Base-by-base conservation (phyloP, 139 green algal genomes). In the Picochlorum sp. region DNA sequence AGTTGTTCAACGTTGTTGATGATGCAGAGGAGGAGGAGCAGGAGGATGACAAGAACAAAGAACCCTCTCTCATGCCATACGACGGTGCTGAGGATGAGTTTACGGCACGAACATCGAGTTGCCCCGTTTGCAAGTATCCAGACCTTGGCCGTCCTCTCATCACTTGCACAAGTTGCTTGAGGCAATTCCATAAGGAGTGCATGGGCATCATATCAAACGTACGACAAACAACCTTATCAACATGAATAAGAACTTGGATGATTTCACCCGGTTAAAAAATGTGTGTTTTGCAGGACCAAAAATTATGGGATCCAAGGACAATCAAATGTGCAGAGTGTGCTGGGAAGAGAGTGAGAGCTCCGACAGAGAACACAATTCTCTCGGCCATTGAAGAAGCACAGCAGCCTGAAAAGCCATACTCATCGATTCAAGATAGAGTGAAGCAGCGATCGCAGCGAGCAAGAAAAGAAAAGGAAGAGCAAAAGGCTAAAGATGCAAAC, bases 161-260 rank as follows among this genome's bases (percentile, higher is more conserved):
- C 30, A 34, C 58, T 31, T 85, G 79, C 49, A 73, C 65, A 37
- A n/a, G n/a, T 49, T 85, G 79, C 70, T 65, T 72, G 34, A 34
- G 63, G 23, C 80, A 71, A 63, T 81, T 76, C 50, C 79, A 85
- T 55, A 67, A 70, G 37, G 63, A 66, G 28, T 85, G 79, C 49
- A 60, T 70, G 5, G 72, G 69, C 52, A 68, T 66, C 41, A 69
- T 68, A n/a, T 38, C 55, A 7, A 62, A 83, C 67, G 77, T 61
- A 60, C 38, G 34, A 16, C 20, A 10, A 24, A 44, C 16, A 21
- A 11, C 7, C 8, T 41, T 11, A 41, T 41, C 28, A 30, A 30
- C 28, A 30, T 30, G 28, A 5, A 4, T 30, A 30, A 30, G 15
- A 20, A 21, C 9, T 13, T 20, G 1, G n/a, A 54, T 26, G 10